Base-by-base conservation (phyloP, 805 yeast species). In the Candida michaelii region DNA sequence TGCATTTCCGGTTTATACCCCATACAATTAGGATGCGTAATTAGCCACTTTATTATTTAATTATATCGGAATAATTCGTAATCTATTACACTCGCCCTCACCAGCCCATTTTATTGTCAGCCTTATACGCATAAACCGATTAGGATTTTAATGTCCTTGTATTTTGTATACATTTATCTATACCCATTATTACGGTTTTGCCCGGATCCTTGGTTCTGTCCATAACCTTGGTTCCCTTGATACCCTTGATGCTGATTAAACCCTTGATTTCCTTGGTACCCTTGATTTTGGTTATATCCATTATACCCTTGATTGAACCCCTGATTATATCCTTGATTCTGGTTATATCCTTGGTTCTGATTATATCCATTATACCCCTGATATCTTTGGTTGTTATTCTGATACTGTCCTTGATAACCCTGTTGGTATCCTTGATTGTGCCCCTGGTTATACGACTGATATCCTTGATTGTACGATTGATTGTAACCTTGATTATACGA, bases 221-320 rank as follows among this genome's bases (percentile, higher is more conserved):
- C 23, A 11, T 30, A 25, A 18, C 34, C 5, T 39, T 45, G 40
- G 40, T 47, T 48, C 19, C 47, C 46, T 30, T 52, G 44, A 24
- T 46, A 32, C 33, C 34, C 30, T 23, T 46, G 39, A n/a, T 30
- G 13, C 5, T 27, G 29, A 14, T 31, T 27, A 27, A n/a, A n/a
- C 11, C 27, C 27, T 49, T 49, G 36, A 9, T 24, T 15, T 6
- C 23, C 23, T 8, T 52, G 44, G 23, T 46, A 32, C 30, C 34
- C 30, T 23, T 31, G 24, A 23, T 51, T 36, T 38, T 59, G 54
- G 39, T 53, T 16, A 42, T 52, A 18, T 40, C 42, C 27, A 39
- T 45, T 27, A 25, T 33, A n/a, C 10, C 30, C 29, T 17, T 35
- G 38, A 24, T 35, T 35, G 8, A 24, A 25, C 15, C 30, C 30